Conservation (phyloP, 768 basidiomycete genomes). For the Lyophyllum decastes region DNA sequence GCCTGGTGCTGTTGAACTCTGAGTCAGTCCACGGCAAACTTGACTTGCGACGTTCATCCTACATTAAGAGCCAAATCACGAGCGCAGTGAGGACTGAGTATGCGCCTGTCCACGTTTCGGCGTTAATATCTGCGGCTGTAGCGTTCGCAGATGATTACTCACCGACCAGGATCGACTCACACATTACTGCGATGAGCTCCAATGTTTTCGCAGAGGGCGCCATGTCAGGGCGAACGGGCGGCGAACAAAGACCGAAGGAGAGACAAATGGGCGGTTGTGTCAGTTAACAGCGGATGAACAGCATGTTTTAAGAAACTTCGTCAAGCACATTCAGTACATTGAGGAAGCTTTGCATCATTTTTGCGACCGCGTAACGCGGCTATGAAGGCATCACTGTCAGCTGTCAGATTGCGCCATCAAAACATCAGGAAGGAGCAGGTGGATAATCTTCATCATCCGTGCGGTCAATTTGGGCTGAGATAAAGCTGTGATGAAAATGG, state of each 20-base stretch:
- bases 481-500: too few relatives aligned
- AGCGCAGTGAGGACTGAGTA: constrained; percentile 6
- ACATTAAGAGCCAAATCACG: constrained; percentile 10
- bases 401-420: neutral
- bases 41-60: neutral
- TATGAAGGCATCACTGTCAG: neutral
- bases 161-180: constrained; percentile 10
- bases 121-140: neutral
- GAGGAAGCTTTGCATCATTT: neutral
- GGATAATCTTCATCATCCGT: too few relatives aligned
- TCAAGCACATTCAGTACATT: neutral
- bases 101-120: neutral
- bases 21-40: neutral
- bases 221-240: neutral
- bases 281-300: neutral
- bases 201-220: constrained; percentile 7
- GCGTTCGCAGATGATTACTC: neutral
- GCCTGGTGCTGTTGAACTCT: neutral
- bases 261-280: neutral
- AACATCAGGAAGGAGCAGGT: neutral
- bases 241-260: neutral
- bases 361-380: neutral
- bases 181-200: constrained; percentile 7
- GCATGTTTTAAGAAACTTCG: neutral
- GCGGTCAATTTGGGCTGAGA: too few relatives aligned